Evolutionary conservation across 73 alveolate genomes (phyloP).

Genomic region (Tetrahymena malaccensis): DNA sequence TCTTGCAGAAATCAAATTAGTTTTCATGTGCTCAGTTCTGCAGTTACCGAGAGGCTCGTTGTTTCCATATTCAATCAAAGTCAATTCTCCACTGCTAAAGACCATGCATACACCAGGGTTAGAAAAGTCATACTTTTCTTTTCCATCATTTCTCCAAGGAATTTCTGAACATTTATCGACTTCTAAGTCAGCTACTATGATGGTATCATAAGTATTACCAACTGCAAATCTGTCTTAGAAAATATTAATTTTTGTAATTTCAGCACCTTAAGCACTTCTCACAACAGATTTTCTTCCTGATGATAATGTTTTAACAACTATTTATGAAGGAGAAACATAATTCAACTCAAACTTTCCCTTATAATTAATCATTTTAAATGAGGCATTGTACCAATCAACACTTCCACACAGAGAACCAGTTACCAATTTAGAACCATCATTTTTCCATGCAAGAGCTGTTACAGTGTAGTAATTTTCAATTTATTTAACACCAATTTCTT

Average conservation of each 20-base stretch:
- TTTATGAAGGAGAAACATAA: conserved; percentile 96
- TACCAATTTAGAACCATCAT: conserved; percentile 94
- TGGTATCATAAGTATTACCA: conserved; percentile 93
- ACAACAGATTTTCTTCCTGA: conserved; percentile 46
- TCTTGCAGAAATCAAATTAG: conserved; percentile 96
- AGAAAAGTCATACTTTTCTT: conserved; percentile 96
- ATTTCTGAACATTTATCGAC: conserved; percentile 83
- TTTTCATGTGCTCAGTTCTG: conserved; percentile 98
- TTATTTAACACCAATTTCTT: conserved; percentile 83
- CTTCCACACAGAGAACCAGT: conserved; percentile 96
- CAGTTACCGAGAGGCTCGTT: conserved; percentile 95
- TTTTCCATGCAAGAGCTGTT: conserved; percentile 98
- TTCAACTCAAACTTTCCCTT: conserved; percentile 98
- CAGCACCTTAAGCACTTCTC: conserved; percentile 84
- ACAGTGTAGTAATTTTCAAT: conserved; percentile 96
- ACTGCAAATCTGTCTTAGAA: conserved; percentile 93
- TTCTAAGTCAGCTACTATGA: conserved; percentile 97
- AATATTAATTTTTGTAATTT: conserved; percentile 94
- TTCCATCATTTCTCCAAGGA: conserved; percentile 91
- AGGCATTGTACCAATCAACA: conserved; percentile 95
- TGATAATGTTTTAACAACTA: conserved; percentile 57
- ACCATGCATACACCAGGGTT: conserved; percentile 98
- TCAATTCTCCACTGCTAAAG: conserved; percentile 97
- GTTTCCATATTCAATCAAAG: conserved; percentile 98
- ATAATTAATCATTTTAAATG: conserved; percentile 85